Conservation (phyloP, 129 eudicot genomes). For the Helianthus annuus region DNA sequence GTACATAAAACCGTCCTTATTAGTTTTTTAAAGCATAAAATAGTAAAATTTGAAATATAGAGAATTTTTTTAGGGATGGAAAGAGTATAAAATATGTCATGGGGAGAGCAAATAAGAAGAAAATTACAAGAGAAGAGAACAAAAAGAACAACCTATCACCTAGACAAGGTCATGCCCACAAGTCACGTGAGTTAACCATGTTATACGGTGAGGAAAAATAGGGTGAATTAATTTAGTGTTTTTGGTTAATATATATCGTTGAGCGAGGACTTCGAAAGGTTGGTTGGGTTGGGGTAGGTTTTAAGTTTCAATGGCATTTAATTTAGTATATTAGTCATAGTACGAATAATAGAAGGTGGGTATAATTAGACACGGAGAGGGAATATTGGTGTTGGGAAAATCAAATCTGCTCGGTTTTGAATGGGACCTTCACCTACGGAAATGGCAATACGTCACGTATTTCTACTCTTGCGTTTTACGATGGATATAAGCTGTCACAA, state of each 20-base stretch:
- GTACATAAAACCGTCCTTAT: constrained; percentile 22
- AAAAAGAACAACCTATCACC: constrained; percentile 43
- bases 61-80: constrained; percentile 11
- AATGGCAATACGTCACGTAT: constrained; percentile 19
- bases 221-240: constrained; percentile 28
- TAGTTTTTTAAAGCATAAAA: constrained; percentile 1
- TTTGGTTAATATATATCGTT: constrained; percentile 6
- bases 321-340: constrained; percentile 12
- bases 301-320: constrained; percentile 27
- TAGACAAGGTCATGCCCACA: constrained; percentile 53
- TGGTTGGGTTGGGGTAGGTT: constrained; percentile 36
- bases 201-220: constrained; percentile 60
- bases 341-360: constrained; percentile 37
- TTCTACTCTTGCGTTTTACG: constrained; percentile 15
- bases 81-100: constrained; percentile 21
- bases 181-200: constrained; percentile 67
- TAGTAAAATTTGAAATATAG: not conserved
- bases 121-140: constrained; percentile 47
- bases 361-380: constrained; percentile 80
- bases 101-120: constrained; percentile 26
- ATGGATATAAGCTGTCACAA: not conserved
- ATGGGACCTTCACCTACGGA: constrained; percentile 24
- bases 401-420: constrained; percentile 26
- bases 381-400: constrained; percentile 61
- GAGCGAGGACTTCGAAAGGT: constrained; percentile 44